Percentiles rank a stretch among this genome's conserved stretches.
Evolutionary conservation across 2,329 filamentous ascomycete genomes (phyloP).

Genomic region (Penicillium oxalicum): DNA sequence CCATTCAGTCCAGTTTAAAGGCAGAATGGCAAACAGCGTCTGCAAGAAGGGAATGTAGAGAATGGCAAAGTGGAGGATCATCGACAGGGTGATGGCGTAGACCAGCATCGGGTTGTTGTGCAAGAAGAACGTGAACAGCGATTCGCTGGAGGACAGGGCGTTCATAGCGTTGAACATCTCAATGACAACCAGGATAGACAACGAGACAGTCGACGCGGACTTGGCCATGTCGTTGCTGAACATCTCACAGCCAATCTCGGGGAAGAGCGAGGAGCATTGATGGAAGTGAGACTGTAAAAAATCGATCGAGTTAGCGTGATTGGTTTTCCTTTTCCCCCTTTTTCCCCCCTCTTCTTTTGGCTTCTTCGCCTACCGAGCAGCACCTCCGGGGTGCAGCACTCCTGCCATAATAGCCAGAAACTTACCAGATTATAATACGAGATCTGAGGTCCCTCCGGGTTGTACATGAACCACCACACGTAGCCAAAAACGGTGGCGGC

Average conservation of each 20-base stretch:
- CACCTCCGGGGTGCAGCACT: too few relatives aligned
- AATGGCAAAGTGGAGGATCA: conserved; percentile 90
- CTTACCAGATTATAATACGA: conserved; percentile 73
- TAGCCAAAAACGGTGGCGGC: conserved; percentile 93
- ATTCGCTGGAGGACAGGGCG: conserved; percentile 90
- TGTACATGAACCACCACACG: conserved; percentile 99
- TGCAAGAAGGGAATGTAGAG: conserved; percentile 89
- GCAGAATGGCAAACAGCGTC: conserved; percentile 81
- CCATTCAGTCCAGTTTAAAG: conserved; percentile 82
- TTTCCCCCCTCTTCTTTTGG: too few relatives aligned
- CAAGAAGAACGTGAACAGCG: conserved; percentile 83
- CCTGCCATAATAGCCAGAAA: conserved; percentile 2
- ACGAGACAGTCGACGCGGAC: conserved; percentile 84
- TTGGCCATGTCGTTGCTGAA: conserved; percentile 82
- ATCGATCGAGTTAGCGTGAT: conserved; percentile 11
- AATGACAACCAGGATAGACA: conserved; percentile 89
- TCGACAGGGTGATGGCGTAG: conserved; percentile 85
- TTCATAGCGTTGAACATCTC: conserved; percentile 99
- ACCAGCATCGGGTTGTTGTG: conserved; percentile 99
- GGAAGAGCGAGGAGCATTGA: conserved; percentile 76
- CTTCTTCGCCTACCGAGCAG: too few relatives aligned
- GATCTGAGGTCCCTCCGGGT: conserved; percentile 83
- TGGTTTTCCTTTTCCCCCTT: neutral
- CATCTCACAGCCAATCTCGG: conserved; percentile 86
- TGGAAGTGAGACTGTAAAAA: conserved; percentile 70